Base-by-base conservation (phyloP, 306 rosid species). In the Delonix regia region DNA sequence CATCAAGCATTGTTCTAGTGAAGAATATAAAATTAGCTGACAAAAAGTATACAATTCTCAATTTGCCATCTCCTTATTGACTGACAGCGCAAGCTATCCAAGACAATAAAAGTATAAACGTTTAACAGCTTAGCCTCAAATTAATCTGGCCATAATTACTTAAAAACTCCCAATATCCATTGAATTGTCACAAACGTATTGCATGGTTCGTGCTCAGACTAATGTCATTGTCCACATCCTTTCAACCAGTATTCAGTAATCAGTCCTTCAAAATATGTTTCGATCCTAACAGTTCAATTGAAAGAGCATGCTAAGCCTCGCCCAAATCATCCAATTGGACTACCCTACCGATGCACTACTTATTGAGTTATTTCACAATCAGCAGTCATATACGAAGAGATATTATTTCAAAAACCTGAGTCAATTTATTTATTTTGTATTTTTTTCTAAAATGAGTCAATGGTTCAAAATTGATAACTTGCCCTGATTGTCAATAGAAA, bases 11-110 rank as follows among this genome's bases (percentile, higher is more conserved):
- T 30, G 30, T 2, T 71, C 75, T 16, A 6, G n/a, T 33, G 38
- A 69, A 69, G 42, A 69, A 51, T n/a, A 71, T 51, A 51, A 51
- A 33, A 52, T 38, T 34, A 34, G 62, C 48, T 33, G 63, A 52
- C 2, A 14, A 38, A 33, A 71, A 5, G 33, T 1, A 33, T 6
- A 47, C 76, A 52, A 33, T 33, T 11, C 33, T 5, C 28, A 71
- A 71, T 51, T 11, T 33, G 16, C 2, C 41, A 27, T 28, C 44
- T 4, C 60, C 10, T 27, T 27, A 27, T 8, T 27, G 21, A 51
- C 30, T 19, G 13, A 21, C 21, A 19, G 6, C 33, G 33, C 9
- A 19, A 51, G 47, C 18, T 11, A 18, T 71, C 33, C 27, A 71
- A 33, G 48, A 24, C 25, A 18, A 28, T 10, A 2, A 18, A 16